Conservation (phyloP, 176 grass and related monocot genomes). For the Raddia distichophylla region DNA sequence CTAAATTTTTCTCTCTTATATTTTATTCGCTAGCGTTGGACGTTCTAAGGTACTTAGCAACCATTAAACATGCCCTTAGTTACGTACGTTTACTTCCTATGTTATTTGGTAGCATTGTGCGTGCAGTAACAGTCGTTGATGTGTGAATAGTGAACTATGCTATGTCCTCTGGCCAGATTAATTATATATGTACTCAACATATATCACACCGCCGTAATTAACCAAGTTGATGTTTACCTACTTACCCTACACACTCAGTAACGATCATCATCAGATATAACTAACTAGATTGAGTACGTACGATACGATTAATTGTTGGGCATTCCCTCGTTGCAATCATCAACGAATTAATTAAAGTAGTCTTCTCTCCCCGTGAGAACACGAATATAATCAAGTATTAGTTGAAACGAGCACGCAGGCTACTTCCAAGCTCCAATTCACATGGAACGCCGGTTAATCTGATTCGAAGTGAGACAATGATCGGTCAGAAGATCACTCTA, state of each 20-base stretch:
- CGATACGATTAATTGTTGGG: background rate
- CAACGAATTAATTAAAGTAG: background rate
- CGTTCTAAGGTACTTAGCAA: too few species aligned
- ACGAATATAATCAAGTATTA: background rate
- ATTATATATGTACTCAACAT: background rate
- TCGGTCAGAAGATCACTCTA: background rate
- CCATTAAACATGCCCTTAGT: too few species aligned
- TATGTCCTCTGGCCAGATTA: background rate
- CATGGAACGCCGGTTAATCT: background rate
- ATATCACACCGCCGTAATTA: conserved; percentile 15
- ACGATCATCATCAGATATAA: too few species aligned
- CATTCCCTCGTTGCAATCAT: background rate
- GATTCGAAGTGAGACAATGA: conserved; percentile 24
- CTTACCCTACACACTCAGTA: background rate
- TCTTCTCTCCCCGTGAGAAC: background rate
- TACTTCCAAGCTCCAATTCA: background rate
- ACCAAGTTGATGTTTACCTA: conserved; percentile 13
- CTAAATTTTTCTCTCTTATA: too few species aligned
- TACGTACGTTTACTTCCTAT: background rate
- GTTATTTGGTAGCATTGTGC: background rate
- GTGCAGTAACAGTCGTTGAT: background rate
- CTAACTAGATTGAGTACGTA: too few species aligned
- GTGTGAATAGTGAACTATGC: background rate
- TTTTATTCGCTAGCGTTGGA: too few species aligned
- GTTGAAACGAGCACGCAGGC: too few species aligned